Evolutionary conservation across 768 basidiomycete genomes (phyloP).

Genomic region (Antrodiella citrinella): DNA sequence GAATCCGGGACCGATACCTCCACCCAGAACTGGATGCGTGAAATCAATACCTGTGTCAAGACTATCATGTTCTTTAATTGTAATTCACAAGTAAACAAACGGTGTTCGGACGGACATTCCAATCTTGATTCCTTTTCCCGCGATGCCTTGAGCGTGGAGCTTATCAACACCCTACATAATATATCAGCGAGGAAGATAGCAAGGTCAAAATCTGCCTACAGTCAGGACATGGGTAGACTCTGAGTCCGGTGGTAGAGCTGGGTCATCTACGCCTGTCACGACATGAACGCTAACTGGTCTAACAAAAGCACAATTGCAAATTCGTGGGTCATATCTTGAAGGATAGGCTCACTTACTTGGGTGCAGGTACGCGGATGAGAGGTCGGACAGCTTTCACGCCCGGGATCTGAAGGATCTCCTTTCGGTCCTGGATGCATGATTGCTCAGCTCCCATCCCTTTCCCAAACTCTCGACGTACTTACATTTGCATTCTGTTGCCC

Average conservation of each 20-base stretch:
- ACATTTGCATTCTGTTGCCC: conserved; percentile 12
- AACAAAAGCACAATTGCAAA: too few relatives aligned
- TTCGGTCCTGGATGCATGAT: conserved; percentile 42
- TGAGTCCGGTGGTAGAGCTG: conserved; percentile 35
- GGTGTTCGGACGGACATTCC: conserved; percentile 39
- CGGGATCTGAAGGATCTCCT: conserved; percentile 32
- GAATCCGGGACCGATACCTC: conserved; percentile 44
- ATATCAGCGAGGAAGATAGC: not conserved
- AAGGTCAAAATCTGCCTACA: conserved; percentile 21
- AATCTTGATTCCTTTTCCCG: conserved; percentile 59
- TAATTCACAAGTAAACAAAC: not conserved
- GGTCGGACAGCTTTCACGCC: conserved; percentile 58
- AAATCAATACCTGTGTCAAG: conserved; percentile 44
- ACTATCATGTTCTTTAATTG: conserved; percentile 18
- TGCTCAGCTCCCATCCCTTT: not conserved
- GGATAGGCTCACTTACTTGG: conserved; percentile 35
- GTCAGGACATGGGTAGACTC: conserved; percentile 48
- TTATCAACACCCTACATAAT: conserved; percentile 47
- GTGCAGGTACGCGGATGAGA: conserved; percentile 33
- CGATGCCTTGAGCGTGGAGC: conserved; percentile 53
- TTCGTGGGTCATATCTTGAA: too few relatives aligned
- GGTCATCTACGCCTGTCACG: conserved; percentile 32
- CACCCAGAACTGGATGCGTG: conserved; percentile 47
- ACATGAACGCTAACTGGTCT: conserved; percentile 39
- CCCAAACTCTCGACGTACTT: not conserved